These are phyloP conservation scores for Chrysanthemum makinoi DNA, from an alignment of 129 eudicot species.

Conservation along the genomic window DNA sequence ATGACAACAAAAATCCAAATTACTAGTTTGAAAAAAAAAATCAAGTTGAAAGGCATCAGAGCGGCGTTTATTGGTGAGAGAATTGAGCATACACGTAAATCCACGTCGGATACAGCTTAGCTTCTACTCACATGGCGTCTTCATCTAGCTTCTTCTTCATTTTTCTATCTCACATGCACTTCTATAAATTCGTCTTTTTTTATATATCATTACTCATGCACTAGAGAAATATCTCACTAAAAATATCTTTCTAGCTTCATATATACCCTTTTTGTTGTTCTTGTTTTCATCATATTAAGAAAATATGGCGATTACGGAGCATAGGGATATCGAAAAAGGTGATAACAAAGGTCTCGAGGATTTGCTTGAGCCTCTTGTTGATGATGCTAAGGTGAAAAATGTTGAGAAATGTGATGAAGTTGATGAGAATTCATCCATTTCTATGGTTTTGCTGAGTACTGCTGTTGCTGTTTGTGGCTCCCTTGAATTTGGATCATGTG, in stretches of 20 bases:
- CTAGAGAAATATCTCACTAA: not conserved
- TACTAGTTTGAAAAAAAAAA: conserved; percentile 11
- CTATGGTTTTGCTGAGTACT: conserved; percentile 71
- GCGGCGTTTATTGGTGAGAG: conserved; percentile 28
- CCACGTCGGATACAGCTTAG: conserved; percentile 69
- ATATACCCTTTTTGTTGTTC: not conserved
- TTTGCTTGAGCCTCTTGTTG: conserved; percentile 48
- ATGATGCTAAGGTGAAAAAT: conserved; percentile 24
- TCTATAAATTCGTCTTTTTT: not conserved
- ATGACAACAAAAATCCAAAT: conserved; percentile 34
- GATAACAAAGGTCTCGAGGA: conserved; percentile 45
- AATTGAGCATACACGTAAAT: conserved; percentile 24
- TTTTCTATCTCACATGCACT: conserved; percentile 15
- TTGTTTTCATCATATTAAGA: not conserved
- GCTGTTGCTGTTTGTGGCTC: conserved; percentile 92
- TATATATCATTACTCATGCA: conserved; percentile 10
- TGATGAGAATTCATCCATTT: conserved; percentile 41
- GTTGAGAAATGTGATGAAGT: conserved; percentile 24
- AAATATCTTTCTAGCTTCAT: conserved; percentile 19
- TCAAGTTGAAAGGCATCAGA: conserved; percentile 8
- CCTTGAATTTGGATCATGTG: conserved; percentile 86
- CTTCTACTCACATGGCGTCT: conserved; percentile 44
- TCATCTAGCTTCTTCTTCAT: conserved; percentile 16
- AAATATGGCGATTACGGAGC: conserved; percentile 50
- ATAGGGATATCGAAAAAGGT: conserved; percentile 54